Base-by-base conservation (phyloP, 768 basidiomycete species). In the Rhodotorula diobovata region DNA sequence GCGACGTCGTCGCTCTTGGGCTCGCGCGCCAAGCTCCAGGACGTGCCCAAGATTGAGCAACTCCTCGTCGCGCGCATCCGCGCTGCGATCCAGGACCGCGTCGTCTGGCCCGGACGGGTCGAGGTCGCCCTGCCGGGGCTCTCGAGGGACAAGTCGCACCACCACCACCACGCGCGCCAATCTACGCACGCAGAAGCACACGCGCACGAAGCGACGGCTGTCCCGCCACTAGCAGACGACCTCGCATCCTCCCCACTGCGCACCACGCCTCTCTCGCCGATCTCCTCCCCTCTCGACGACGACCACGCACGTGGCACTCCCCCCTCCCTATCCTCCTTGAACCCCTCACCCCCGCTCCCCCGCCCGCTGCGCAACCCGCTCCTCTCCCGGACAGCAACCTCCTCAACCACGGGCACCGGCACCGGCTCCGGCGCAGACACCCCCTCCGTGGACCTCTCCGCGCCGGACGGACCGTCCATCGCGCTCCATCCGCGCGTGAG, bases 41-140 rank as follows among this genome's bases (percentile, higher is more conserved):
- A 99, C 78, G 90, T 99, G 2, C 95, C 96, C 35, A 99, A 99
- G 80, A 83, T 98, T 25, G 94, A 98, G 76, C 94, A 99, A 79
- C 84, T 99, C 61, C 91, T 99, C 61, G 86, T 90, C 73, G 86
- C 89, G 74, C 90, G 95, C 80, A 85, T 96, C 0, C 85, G 90
- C 51, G 85, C 85, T 58, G 83, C 86, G 30, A 79, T 83, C 14
- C 80, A 68, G 54, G 73, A 75, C 57, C 59, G 67, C 1, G 64
- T 75, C 7, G 73, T 75, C 25, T 75, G 73, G 73, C 73, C 73
- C 1, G 73, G 73, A 0, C 39, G 73, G 14, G 70, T 75, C 43
- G 66, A 75, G 61, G 39, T 75, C 6, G 54, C 54, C 0, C 32
- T 75, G 9, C 73, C 73, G 20, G 67, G 70, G 0, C 35, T 75